These are phyloP conservation scores for Cardiospermum halicacabum DNA, from an alignment of 345 rosid species.

Conservation along the genomic window DNA sequence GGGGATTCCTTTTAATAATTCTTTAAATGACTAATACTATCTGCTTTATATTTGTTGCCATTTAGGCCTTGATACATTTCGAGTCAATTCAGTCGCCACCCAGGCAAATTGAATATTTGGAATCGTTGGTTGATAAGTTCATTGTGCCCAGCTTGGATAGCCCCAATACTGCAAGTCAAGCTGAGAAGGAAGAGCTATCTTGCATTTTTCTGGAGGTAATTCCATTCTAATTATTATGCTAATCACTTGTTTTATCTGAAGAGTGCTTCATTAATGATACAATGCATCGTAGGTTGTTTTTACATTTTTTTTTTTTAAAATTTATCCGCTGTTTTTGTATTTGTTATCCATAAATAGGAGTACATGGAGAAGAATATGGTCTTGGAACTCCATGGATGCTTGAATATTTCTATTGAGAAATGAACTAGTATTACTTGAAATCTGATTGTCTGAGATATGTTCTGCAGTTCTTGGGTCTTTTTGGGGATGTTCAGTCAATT, in stretches of 20 bases:
- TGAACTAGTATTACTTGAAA: not conserved
- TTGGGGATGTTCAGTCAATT: constrained; percentile 63
- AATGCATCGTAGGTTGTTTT: not conserved
- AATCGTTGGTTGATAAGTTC: constrained; percentile 65
- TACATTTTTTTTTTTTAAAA: not conserved
- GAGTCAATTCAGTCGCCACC: constrained; percentile 69
- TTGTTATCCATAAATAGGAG: not conserved
- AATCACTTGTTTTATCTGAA: not conserved
- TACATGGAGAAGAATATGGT: not conserved
- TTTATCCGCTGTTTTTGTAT: not conserved
- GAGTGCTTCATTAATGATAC: not conserved
- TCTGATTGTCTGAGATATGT: constrained; percentile 6
- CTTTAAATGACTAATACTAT: constrained; percentile 9
- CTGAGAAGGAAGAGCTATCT: constrained; percentile 89
- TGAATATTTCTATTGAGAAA: not conserved
- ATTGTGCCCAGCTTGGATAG: constrained; percentile 50
- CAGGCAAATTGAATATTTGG: constrained; percentile 67
- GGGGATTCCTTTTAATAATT: not conserved
- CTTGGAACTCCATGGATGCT: not conserved
- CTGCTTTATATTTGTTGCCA: constrained; percentile 5
- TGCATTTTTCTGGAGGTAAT: constrained; percentile 82
- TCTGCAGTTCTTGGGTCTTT: constrained; percentile 71
- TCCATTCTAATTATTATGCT: not conserved
- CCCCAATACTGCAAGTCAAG: constrained; percentile 36
- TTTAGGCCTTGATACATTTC: constrained; percentile 62